Percentiles rank a stretch among this genome's conserved stretches.
Evolutionary conservation across 805 yeast genomes (phyloP).

Genomic region (Torulaspora indica): DNA sequence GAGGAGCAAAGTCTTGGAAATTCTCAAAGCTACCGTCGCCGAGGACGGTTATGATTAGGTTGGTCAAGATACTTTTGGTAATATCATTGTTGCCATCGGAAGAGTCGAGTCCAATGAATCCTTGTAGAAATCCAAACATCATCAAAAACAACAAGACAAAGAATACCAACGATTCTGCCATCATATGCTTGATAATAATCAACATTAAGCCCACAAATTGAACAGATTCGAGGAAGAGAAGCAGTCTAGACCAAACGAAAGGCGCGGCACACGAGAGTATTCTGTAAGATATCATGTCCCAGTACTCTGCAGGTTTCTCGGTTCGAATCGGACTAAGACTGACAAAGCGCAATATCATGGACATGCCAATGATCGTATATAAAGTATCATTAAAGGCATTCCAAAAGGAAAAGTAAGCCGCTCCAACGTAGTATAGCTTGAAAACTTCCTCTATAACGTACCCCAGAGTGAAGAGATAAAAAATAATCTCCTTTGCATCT

Average conservation of each 20-base stretch:
- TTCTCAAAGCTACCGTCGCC: constrained; percentile 71
- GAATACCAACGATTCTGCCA: constrained; percentile 81
- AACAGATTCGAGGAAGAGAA: constrained; percentile 72
- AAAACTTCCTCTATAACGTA: constrained; percentile 61
- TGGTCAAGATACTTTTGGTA: constrained; percentile 56
- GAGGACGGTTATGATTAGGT: constrained; percentile 65
- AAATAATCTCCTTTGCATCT: constrained; percentile 49
- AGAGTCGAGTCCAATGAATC: constrained; percentile 79
- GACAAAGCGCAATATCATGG: constrained; percentile 51
- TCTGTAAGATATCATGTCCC: constrained; percentile 61
- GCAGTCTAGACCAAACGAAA: constrained; percentile 74
- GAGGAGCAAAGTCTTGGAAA: constrained; percentile 70
- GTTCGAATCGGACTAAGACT: constrained; percentile 31
- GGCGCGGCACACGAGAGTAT: constrained; percentile 78
- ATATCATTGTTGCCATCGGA: constrained; percentile 82
- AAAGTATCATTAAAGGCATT: constrained; percentile 69
- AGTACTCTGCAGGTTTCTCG: constrained; percentile 27
- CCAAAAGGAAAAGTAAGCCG: constrained; percentile 68
- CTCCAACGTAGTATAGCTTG: constrained; percentile 75
- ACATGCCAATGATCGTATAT: constrained; percentile 50
- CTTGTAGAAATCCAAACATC: constrained; percentile 77
- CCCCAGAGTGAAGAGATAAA: constrained; percentile 63
- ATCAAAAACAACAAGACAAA: constrained; percentile 68
- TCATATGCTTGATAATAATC: constrained; percentile 77
- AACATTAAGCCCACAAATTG: constrained; percentile 85